Percentiles rank a stretch among this genome's conserved stretches.
phyloP scores from a whole-genome alignment of 2,329 filamentous ascomycete species.

The Colletotrichum theobromicola region DNA sequence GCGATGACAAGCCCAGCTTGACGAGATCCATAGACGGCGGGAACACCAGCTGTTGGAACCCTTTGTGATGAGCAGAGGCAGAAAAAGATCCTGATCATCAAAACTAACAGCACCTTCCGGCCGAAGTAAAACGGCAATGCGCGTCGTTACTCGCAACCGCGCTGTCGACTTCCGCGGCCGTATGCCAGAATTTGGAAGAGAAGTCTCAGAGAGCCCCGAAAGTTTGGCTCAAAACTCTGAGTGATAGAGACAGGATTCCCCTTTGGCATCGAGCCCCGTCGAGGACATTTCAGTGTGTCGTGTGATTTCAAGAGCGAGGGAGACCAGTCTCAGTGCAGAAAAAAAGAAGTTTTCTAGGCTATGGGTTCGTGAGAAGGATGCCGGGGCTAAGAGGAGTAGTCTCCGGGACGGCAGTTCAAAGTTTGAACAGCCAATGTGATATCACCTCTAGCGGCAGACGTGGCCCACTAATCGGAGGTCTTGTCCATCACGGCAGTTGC shows the following conservation, averaged over 20 bases:
- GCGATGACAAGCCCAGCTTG: not conserved
- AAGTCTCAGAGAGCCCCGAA: not conserved
- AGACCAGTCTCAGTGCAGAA: not conserved
- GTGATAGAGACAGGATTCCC: not conserved
- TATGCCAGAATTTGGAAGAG: not conserved
- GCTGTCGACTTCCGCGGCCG: not conserved
- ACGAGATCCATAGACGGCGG: not conserved
- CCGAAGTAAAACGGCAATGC: not conserved
- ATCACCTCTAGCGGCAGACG: not conserved
- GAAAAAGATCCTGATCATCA: not conserved
- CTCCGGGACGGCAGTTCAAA: not conserved
- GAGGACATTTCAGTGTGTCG: not conserved
- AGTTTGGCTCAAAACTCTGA: not conserved
- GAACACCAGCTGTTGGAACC: not conserved
- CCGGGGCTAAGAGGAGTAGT: not conserved
- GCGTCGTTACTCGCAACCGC: not conserved
- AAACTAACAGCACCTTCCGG: not conserved
- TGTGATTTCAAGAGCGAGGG: not conserved
- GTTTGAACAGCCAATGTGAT: not conserved
- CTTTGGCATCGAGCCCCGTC: not conserved
- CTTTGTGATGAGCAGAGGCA: not conserved
- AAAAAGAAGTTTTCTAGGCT: not conserved
- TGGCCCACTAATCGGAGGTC: not conserved
- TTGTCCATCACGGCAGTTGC: not conserved
- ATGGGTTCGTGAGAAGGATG: not conserved